A percentile compares a stretch with the other conserved stretches of the same genome.
These are phyloP conservation scores for Triticum dicoccoides DNA, from an alignment of 176 grass and related monocot genomes.

Conservation along the genomic window DNA sequence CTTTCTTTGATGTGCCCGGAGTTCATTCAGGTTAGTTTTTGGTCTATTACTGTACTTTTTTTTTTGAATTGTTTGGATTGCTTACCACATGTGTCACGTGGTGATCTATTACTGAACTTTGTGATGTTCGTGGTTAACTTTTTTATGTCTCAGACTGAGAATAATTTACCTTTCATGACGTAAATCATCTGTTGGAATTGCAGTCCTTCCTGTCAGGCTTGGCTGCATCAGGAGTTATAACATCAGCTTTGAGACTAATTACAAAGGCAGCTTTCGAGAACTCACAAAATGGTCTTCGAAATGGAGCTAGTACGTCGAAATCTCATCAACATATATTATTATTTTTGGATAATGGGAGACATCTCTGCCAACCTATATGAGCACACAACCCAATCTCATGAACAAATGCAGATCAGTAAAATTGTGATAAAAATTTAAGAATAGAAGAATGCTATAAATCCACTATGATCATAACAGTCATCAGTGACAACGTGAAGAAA, in stretches of 20 bases:
- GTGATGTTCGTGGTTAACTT: slow-evolving; percentile 5
- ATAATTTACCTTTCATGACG: slow-evolving; percentile 17
- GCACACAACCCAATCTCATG: neutral
- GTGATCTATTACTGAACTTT: neutral
- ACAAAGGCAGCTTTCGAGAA: slow-evolving; percentile 80
- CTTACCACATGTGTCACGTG: too few species aligned
- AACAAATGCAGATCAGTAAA: slow-evolving; percentile 5
- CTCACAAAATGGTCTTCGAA: slow-evolving; percentile 64
- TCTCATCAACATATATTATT: neutral
- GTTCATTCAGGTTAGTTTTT: slow-evolving; percentile 71
- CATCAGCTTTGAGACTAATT: slow-evolving; percentile 68
- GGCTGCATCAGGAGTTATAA: slow-evolving; percentile 62
- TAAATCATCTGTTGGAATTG: slow-evolving; percentile 21
- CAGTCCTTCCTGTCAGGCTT: slow-evolving; percentile 65
- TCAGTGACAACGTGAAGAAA: neutral
- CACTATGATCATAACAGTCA: neutral
- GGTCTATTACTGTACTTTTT: slow-evolving; percentile 9
- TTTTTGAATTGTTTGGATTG: too few species aligned
- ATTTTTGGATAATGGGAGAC: neutral
- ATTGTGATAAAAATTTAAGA: neutral
- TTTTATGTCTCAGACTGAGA: slow-evolving; percentile 4
- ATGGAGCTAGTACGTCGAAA: slow-evolving; percentile 59
- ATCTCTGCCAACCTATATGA: neutral
- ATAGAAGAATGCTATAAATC: neutral
- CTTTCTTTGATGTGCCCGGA: slow-evolving; percentile 93